A percentile compares a stretch with the other conserved stretches of the same genome.
Evolutionary conservation across 2,329 filamentous ascomycete species (phyloP).

Genomic region (Trichoderma atroviride): DNA sequence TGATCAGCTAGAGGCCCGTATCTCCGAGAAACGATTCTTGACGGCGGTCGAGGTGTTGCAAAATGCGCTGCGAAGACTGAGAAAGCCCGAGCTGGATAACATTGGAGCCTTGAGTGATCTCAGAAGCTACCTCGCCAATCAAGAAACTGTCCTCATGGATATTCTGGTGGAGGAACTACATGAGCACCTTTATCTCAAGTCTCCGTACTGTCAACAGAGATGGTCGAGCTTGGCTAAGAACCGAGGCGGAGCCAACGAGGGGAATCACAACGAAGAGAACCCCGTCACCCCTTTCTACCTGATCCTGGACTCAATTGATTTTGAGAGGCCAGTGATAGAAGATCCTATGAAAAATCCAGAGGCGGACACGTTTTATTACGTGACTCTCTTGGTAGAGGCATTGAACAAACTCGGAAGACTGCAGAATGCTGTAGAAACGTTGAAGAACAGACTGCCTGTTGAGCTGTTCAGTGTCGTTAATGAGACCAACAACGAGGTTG

Average conservation of each 20-base stretch:
- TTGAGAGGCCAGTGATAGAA: constrained; percentile 68
- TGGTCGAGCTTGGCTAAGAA: constrained; percentile 83
- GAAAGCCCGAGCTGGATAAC: constrained; percentile 84
- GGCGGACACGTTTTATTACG: constrained; percentile 92
- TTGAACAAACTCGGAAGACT: constrained; percentile 86
- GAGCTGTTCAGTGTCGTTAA: constrained; percentile 94
- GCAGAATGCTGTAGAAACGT: constrained; percentile 82
- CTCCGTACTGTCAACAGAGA: constrained; percentile 92
- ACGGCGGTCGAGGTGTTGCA: constrained; percentile 91
- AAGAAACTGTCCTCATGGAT: constrained; percentile 88
- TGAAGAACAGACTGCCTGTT: constrained; percentile 90
- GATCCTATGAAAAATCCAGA: constrained; percentile 93
- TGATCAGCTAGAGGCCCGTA: constrained; percentile 88
- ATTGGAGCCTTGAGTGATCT: constrained; percentile 89
- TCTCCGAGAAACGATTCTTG: constrained; percentile 94
- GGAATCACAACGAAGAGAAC: constrained; percentile 48
- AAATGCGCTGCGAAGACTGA: constrained; percentile 78
- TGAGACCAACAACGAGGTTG: constrained; percentile 91
- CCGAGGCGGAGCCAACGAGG: constrained; percentile 57
- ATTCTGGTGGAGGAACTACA: constrained; percentile 97
- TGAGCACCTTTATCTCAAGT: constrained; percentile 96
- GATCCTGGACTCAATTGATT: constrained; percentile 63
- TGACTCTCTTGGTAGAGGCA: constrained; percentile 83
- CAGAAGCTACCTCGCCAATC: constrained; percentile 85
- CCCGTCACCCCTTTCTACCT: constrained; percentile 58